These are phyloP conservation scores for Rhizopogon vulgaris DNA, from an alignment of 768 basidiomycete species.

Conservation along the genomic window DNA sequence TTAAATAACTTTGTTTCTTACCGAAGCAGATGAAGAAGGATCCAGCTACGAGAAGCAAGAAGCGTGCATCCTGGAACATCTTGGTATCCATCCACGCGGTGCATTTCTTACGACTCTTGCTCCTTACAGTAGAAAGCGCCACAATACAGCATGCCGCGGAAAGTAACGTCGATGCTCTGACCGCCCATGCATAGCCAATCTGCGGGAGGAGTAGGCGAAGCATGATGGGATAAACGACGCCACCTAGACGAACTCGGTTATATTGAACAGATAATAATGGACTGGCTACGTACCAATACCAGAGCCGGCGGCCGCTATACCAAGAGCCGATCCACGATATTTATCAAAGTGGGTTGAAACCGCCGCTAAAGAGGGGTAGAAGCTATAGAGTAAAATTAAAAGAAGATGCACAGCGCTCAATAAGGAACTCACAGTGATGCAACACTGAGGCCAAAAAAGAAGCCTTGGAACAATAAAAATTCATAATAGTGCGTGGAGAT, in stretches of 20 bases:
- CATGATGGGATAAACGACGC: constrained; percentile 64
- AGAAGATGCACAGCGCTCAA: background rate
- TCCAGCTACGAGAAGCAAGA: constrained; percentile 46
- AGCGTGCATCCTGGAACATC: constrained; percentile 42
- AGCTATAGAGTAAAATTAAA: constrained; percentile 33
- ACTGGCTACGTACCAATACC: constrained; percentile 39
- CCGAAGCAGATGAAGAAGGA: constrained; percentile 58
- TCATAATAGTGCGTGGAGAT: constrained; percentile 52
- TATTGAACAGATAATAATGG: constrained; percentile 10
- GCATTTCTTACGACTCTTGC: constrained; percentile 13
- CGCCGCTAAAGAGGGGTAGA: constrained; percentile 64
- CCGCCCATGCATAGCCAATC: constrained; percentile 58
- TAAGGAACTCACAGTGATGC: constrained; percentile 49
- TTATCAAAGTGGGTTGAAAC: constrained; percentile 60
- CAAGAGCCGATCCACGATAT: constrained; percentile 66
- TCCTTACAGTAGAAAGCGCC: constrained; percentile 42
- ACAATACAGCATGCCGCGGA: constrained; percentile 41
- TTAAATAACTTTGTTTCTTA: constrained; percentile 21
- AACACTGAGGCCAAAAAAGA: constrained; percentile 60
- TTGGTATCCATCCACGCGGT: constrained; percentile 14
- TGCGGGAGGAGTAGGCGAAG: constrained; percentile 48
- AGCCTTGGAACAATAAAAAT: constrained; percentile 55
- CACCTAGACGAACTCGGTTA: constrained; percentile 37
- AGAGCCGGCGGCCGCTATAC: constrained; percentile 66
- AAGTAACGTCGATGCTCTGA: constrained; percentile 50